These are phyloP conservation scores for Alternaria brassicae DNA, from an alignment of 2,329 filamentous ascomycete genomes.

Conservation along the genomic window DNA sequence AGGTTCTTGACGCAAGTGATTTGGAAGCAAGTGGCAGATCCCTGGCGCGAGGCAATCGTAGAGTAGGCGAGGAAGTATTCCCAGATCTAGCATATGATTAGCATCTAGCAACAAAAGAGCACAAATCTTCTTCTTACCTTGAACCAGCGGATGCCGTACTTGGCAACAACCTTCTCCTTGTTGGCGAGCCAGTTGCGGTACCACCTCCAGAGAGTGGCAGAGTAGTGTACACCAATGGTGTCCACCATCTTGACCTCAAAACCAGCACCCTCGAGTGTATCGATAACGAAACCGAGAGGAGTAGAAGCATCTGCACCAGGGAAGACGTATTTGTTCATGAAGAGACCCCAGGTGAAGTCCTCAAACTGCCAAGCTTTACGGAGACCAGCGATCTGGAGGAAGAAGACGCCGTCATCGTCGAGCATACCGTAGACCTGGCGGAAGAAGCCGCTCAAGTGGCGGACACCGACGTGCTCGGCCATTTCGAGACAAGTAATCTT, in stretches of 20 bases:
- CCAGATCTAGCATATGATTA: constrained; percentile 72
- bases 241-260: constrained; percentile 93
- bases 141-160: constrained; percentile 96
- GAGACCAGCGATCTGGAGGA: constrained; percentile 93
- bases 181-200: constrained; percentile 99
- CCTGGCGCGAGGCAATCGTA: constrained; percentile 83
- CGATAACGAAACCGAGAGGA: constrained; percentile 85
- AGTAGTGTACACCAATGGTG: constrained; percentile 96
- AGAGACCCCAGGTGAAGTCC: constrained; percentile 96
- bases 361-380: constrained; percentile 97
- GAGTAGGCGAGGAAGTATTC: constrained; percentile 89
- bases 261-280: constrained; percentile 82
- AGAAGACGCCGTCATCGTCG: constrained; percentile 94
- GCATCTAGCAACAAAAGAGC: neutral
- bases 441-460: constrained; percentile 81
- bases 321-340: constrained; percentile 99
- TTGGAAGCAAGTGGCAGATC: constrained; percentile 84
- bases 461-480: constrained; percentile 97
- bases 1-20: constrained; percentile 89
- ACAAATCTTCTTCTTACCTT: constrained; percentile 67
- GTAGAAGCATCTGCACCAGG: constrained; percentile 95
- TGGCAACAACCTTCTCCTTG: constrained; percentile 87
- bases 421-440: constrained; percentile 93
- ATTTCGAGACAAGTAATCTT: constrained; percentile 98
- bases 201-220: constrained; percentile 95